phyloP scores from a whole-genome alignment of 2,329 filamentous ascomycete genomes.

The Dothistroma septosporum region DNA sequence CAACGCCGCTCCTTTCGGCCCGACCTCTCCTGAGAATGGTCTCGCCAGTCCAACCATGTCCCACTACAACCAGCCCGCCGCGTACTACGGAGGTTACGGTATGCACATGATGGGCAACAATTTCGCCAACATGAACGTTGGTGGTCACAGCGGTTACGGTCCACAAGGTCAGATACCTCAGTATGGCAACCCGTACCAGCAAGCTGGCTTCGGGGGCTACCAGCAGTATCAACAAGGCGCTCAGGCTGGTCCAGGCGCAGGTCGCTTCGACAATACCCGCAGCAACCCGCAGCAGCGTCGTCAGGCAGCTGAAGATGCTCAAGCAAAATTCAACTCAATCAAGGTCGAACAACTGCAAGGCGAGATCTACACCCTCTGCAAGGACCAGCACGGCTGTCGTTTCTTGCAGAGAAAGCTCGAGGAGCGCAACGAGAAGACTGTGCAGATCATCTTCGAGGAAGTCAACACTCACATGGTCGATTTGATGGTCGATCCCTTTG shows the following conservation, averaged over 20 bases:
- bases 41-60: constrained; percentile 29
- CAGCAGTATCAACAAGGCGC: constrained; percentile 48
- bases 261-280: constrained; percentile 63
- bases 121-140: constrained; percentile 63
- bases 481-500: constrained; percentile 98
- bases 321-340: constrained; percentile 73
- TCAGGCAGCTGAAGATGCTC: constrained; percentile 68
- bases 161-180: constrained; percentile 38
- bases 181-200: constrained; percentile 26
- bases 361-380: constrained; percentile 85
- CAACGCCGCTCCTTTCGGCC: constrained; percentile 74
- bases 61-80: constrained; percentile 32
- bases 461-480: constrained; percentile 92
- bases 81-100: constrained; percentile 48
- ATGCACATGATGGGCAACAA: constrained; percentile 63
- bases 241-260: constrained; percentile 27
- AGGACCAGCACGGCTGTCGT: constrained; percentile 95
- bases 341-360: constrained; percentile 75
- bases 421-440: constrained; percentile 74
- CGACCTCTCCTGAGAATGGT: constrained; percentile 40
- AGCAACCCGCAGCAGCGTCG: constrained; percentile 73
- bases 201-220: constrained; percentile 57
- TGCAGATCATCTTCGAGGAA: constrained; percentile 91
- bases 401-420: constrained; percentile 97
- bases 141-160: constrained; percentile 34